A percentile compares a stretch with the other conserved stretches of the same genome.
Conservation (phyloP, 2,329 filamentous ascomycete genomes). For the Zasmidium citrigriseum region DNA sequence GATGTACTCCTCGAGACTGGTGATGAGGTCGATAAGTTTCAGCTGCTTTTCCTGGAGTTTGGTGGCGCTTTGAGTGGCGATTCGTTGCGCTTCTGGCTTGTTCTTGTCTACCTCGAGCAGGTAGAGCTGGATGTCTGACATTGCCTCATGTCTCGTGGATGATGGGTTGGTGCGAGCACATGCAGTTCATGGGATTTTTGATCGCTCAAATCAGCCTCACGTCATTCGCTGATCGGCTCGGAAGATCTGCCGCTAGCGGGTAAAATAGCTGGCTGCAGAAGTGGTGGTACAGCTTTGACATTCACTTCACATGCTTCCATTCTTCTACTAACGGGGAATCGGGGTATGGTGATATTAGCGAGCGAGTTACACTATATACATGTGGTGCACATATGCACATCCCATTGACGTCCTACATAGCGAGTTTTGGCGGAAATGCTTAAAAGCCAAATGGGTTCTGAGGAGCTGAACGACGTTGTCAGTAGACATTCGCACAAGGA, state of each 20-base stretch:
- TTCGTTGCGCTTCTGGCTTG: constrained; percentile 46
- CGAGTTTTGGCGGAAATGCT: constrained; percentile 1
- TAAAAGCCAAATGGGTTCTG: constrained; percentile 72
- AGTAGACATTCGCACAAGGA: background rate
- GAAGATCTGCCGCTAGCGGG: background rate
- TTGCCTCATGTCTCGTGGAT: constrained; percentile 33
- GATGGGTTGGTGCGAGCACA: background rate
- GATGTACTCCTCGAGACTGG: constrained; percentile 66
- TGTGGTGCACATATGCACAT: constrained; percentile 21
- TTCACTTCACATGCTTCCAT: background rate
- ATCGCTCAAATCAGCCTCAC: background rate
- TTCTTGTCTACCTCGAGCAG: constrained; percentile 52
- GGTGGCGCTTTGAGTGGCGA: constrained; percentile 46
- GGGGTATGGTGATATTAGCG: constrained; percentile 11
- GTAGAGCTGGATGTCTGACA: constrained; percentile 56
- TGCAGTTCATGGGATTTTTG: background rate
- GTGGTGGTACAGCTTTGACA: background rate
- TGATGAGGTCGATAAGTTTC: constrained; percentile 63
- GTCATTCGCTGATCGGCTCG: background rate
- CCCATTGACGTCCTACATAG: constrained; percentile 13
- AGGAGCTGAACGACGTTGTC: constrained; percentile 51
- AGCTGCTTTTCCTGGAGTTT: constrained; percentile 60
- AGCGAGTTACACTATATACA: constrained; percentile 26
- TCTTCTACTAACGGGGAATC: background rate
- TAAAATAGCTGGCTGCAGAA: background rate